A percentile compares a stretch with the other conserved stretches of the same genome.
Evolutionary conservation across 192 early-diverging fungal genomes (phyloP).

Genomic region (Kickxella alabastrina): DNA sequence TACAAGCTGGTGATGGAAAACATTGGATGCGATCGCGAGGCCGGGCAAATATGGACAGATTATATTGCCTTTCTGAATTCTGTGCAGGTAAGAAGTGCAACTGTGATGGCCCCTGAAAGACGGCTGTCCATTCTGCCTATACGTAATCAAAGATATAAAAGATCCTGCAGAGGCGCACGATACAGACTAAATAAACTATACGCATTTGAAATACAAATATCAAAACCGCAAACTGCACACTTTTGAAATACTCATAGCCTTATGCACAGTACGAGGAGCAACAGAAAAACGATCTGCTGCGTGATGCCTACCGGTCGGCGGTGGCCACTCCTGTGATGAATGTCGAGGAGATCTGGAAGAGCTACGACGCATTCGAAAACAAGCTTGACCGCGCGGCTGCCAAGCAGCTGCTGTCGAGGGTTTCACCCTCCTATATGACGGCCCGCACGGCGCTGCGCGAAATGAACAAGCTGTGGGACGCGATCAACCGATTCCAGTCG

Average conservation of each 20-base stretch:
- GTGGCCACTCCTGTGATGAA: conserved; percentile 83
- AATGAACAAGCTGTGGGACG: conserved; percentile 70
- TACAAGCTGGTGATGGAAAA: conserved; percentile 87
- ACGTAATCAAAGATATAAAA: too few relatives aligned
- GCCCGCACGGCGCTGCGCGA: conserved; percentile 84
- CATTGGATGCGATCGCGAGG: conserved; percentile 83
- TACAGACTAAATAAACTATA: too few relatives aligned
- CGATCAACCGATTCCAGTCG: conserved; percentile 60
- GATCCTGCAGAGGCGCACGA: too few relatives aligned
- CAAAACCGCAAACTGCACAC: not conserved
- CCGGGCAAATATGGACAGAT: conserved; percentile 84
- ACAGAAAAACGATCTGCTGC: conserved; percentile 79
- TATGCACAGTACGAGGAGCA: conserved; percentile 77
- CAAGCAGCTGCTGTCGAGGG: conserved; percentile 83
- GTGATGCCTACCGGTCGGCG: conserved; percentile 80
- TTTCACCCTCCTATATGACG: conserved; percentile 89
- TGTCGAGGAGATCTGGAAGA: conserved; percentile 92
- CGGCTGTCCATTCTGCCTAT: too few relatives aligned
- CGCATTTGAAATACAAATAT: too few relatives aligned
- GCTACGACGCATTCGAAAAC: conserved; percentile 92
- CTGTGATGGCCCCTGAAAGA: too few relatives aligned
- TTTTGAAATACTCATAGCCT: conserved; percentile 12
- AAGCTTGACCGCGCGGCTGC: conserved; percentile 70
- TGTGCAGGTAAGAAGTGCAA: conserved; percentile 57
- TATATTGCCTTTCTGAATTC: conserved; percentile 79